Evolutionary conservation across 2,329 filamentous ascomycete species (phyloP), one percentile per base, ranked within the genome.

Genomic region (Neofusicoccum kwambonambiense): DNA sequence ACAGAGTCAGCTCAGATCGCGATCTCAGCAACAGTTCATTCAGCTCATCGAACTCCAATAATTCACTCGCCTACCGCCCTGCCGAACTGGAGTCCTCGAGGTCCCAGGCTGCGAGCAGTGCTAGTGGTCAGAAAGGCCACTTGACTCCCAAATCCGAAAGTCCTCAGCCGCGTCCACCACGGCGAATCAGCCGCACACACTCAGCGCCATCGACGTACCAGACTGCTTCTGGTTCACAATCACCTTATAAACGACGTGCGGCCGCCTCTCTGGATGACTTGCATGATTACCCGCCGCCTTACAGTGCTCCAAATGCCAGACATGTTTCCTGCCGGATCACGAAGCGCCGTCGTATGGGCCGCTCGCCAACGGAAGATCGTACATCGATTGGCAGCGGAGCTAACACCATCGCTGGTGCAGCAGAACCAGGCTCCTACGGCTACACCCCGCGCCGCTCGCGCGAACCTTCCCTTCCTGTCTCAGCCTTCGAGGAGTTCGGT

Each of bases 331-430:
- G n/a, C 76, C 34, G 37, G 37, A 39, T 12, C 50, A 54, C 75
- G 69, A 79, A 87, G 68, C 78, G 85, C 57, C 83, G 84, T n/a
- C 81, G 83, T 42, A 84, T 77, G 27, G 45, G 7, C 42, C 65
- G 22, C 22, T 65, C 50, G 17, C 34, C 19, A 22, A 22, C 15
- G 5, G 0, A 86, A 82, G 71, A 70, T 0, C 70, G 71, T 67
- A 61, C 73, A 56, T 68, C 71, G 65, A 63, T 73, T 77, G 0
- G 75, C 69, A 0, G 72, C 65, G 41, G 73, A 70, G 22, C 62
- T 12, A 62, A 57, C 19, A 51, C 58, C 11, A 57, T 27, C 12
- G 67, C 54, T 2, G 60, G 45, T 1, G 66, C 6, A 8, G 66
- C 67, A 73, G 69, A 67, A 70, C 64, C 64, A 72, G 65, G 66